Evolutionary conservation across 345 rosid species (phyloP).

Genomic region (Bruguiera gymnorhiza): DNA sequence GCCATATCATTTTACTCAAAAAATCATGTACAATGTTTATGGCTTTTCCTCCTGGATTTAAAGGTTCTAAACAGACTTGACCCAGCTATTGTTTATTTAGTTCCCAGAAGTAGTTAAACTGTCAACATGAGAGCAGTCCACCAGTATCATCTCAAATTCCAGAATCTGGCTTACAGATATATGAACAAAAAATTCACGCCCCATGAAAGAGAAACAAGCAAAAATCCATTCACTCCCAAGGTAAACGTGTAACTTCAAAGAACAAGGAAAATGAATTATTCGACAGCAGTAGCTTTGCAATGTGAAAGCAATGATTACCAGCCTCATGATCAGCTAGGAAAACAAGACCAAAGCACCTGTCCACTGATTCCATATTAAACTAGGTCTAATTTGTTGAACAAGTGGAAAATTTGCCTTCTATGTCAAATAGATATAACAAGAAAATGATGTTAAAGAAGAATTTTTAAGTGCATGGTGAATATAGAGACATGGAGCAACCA

Average conservation of each 20-base stretch:
- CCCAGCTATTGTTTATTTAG: not conserved
- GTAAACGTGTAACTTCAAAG: not conserved
- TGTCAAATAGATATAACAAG: too few species aligned
- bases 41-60: not conserved
- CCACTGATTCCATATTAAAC: too few species aligned
- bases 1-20: not conserved
- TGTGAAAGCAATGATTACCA: too few species aligned
- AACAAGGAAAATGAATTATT: not conserved
- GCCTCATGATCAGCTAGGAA: too few species aligned
- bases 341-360: too few species aligned
- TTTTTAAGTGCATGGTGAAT: too few species aligned
- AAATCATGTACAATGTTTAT: not conserved
- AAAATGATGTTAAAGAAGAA: too few species aligned
- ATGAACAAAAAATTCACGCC: not conserved
- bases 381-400: too few species aligned
- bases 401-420: too few species aligned
- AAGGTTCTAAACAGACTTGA: not conserved
- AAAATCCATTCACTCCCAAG: not conserved
- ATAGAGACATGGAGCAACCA: too few species aligned
- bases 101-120: not conserved
- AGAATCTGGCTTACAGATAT: not conserved
- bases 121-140: not conserved
- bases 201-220: not conserved
- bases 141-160: not conserved
- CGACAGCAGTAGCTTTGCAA: too few species aligned